phyloP scores from a whole-genome alignment of 2,329 filamentous ascomycete species.

The Zymoseptoria ardabiliae region DNA sequence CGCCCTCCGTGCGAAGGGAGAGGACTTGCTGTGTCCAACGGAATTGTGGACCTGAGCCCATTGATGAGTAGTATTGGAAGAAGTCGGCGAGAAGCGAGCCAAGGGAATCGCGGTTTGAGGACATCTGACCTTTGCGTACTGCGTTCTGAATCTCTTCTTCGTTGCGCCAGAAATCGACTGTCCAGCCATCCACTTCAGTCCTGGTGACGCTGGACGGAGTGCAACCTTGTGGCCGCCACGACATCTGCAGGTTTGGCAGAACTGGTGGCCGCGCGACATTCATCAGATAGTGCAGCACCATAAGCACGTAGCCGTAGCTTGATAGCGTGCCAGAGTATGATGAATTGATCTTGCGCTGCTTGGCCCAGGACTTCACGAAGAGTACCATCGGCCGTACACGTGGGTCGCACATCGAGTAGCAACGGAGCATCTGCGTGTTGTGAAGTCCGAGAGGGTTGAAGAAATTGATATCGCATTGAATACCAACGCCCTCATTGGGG shows the following conservation, averaged over 20 bases:
- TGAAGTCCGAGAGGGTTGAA: conserved; percentile 74
- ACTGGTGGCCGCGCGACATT: conserved; percentile 76
- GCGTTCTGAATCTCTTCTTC: conserved; percentile 60
- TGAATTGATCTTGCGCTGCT: conserved; percentile 75
- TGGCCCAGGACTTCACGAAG: conserved; percentile 89
- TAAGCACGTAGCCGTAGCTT: conserved; percentile 85
- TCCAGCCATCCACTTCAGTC: conserved; percentile 45
- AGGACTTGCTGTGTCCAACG: conserved; percentile 75
- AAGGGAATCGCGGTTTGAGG: conserved; percentile 60
- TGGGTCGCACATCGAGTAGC: conserved; percentile 71
- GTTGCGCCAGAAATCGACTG: conserved; percentile 71
- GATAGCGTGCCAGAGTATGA: conserved; percentile 79
- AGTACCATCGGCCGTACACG: conserved; percentile 72
- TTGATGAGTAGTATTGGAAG: conserved; percentile 71
- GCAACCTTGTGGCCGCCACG: conserved; percentile 39
- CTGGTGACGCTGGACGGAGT: conserved; percentile 19
- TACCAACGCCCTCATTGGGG: conserved; percentile 67
- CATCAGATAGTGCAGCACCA: conserved; percentile 85
- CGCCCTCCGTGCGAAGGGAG: conserved; percentile 63
- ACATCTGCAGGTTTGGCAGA: conserved; percentile 69
- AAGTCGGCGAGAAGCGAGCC: conserved; percentile 72
- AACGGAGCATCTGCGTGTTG: conserved; percentile 74
- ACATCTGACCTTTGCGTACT: conserved; percentile 53
- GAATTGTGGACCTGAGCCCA: conserved; percentile 56
- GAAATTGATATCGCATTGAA: conserved; percentile 90